Percentiles rank a stretch among this genome's conserved stretches.
phyloP scores from a whole-genome alignment of 768 basidiomycete species.

The Termitomyces sp. region DNA sequence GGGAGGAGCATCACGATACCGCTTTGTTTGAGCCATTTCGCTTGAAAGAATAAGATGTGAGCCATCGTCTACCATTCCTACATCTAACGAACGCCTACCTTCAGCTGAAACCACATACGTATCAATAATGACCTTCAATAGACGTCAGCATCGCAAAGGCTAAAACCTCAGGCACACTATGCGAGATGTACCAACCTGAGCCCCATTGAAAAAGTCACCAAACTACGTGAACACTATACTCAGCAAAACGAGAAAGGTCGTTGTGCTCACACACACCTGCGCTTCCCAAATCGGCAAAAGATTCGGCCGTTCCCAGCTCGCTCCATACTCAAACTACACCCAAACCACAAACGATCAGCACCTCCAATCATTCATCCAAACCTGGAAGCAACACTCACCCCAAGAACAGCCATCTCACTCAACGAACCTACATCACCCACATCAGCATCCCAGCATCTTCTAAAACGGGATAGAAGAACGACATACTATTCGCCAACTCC shows the following conservation, averaged over 20 bases:
- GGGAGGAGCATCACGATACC: constrained; percentile 83
- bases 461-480: neutral
- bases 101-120: constrained; percentile 84
- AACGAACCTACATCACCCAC: constrained; percentile 57
- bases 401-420: constrained; percentile 87
- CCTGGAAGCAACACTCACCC: constrained; percentile 41
- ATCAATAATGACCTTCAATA: constrained; percentile 74
- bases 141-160: neutral
- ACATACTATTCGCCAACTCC: constrained; percentile 84
- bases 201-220: constrained; percentile 93
- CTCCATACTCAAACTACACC: constrained; percentile 88
- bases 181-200: constrained; percentile 57
- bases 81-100: constrained; percentile 43
- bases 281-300: constrained; percentile 91
- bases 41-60: constrained; percentile 32
- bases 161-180: neutral
- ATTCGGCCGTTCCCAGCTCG: constrained; percentile 84
- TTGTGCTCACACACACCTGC: constrained; percentile 43
- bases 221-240: constrained; percentile 41
- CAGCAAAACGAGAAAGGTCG: neutral
- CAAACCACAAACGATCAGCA: neutral
- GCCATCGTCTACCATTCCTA: neutral
- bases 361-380: neutral
- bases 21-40: constrained; percentile 93
- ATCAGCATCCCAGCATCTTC: neutral